A percentile compares a stretch with the other conserved stretches of the same genome.
phyloP scores from a whole-genome alignment of 495 filamentous ascomycete species.

The Patellaria atrata region DNA sequence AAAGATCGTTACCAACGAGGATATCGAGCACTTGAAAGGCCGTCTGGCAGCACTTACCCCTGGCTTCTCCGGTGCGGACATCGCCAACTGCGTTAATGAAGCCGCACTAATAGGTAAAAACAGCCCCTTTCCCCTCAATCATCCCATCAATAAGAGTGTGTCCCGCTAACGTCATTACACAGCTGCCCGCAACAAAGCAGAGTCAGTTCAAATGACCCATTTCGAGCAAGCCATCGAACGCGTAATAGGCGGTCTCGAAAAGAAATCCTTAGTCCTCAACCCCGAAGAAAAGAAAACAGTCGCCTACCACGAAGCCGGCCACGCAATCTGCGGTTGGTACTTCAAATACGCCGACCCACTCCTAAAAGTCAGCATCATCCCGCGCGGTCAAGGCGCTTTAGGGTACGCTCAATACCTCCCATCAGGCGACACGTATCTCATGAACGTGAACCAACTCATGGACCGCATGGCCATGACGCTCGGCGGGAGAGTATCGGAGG shows the following conservation, averaged over 20 bases:
- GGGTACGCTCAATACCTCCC: constrained; percentile 98
- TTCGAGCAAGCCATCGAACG: constrained; percentile 97
- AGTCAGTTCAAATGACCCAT: constrained; percentile 67
- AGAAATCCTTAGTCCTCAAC: constrained; percentile 83
- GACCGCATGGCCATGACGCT: constrained; percentile 99
- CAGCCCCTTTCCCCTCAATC: too few relatives aligned
- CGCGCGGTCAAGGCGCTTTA: constrained; percentile 80
- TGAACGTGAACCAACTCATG: constrained; percentile 93
- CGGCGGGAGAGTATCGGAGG: constrained; percentile 84
- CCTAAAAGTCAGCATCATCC: constrained; percentile 97
- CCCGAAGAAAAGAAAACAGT: constrained; percentile 90
- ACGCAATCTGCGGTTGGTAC: constrained; percentile 98
- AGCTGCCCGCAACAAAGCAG: constrained; percentile 73
- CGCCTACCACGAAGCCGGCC: constrained; percentile 95
- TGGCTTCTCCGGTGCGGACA: constrained; percentile 92
- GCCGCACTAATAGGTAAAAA: constrained; percentile 84
- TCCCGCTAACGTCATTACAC: constrained; percentile 10
- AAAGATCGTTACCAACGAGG: constrained; percentile 83
- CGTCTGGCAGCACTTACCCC: constrained; percentile 83
- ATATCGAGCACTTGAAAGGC: constrained; percentile 74
- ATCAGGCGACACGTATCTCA: constrained; percentile 72
- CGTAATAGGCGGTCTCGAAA: constrained; percentile 89
- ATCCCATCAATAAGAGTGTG: too few relatives aligned
- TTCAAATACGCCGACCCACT: constrained; percentile 91
- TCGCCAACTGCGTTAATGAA: constrained; percentile 96